Evolutionary conservation across 1,139 yeast genomes (phyloP).

Genomic region (Insectozyma bohioensis): DNA sequence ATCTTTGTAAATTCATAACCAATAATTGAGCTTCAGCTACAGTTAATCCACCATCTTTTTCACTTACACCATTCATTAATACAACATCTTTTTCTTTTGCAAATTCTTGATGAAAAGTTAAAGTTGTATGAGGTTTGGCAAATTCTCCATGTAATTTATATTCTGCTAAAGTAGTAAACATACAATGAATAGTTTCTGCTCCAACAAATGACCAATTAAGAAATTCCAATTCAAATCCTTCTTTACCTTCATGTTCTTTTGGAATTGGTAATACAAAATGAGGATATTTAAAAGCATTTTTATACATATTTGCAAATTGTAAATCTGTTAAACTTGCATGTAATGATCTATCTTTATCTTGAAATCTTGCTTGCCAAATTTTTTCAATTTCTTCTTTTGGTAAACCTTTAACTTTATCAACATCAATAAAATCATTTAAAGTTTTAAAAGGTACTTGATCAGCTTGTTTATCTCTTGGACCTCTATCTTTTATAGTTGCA

Average conservation of each 20-base stretch:
- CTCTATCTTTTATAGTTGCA: conserved; percentile 63
- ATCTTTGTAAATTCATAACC: conserved; percentile 79
- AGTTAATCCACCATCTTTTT: conserved; percentile 62
- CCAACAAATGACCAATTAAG: conserved; percentile 95
- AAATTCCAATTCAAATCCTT: conserved; percentile 81
- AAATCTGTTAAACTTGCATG: conserved; percentile 61
- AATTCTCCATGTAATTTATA: conserved; percentile 87
- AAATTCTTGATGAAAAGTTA: conserved; percentile 84
- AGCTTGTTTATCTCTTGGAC: conserved; percentile 46
- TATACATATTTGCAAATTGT: conserved; percentile 60
- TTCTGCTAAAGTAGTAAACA: conserved; percentile 90
- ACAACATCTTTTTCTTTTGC: conserved; percentile 61
- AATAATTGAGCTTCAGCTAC: conserved; percentile 77
- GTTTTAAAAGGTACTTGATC: conserved; percentile 66
- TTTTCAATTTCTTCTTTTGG: conserved; percentile 68
- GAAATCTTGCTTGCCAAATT: conserved; percentile 89
- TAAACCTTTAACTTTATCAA: conserved; percentile 60
- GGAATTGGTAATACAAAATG: conserved; percentile 73
- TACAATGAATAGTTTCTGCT: conserved; percentile 79
- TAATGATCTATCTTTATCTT: conserved; percentile 55
- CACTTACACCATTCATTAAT: conserved; percentile 86
- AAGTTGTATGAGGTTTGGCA: conserved; percentile 93
- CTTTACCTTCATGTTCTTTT: conserved; percentile 29
- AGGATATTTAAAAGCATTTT: conserved; percentile 73
- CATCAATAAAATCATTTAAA: conserved; percentile 66